Evolutionary conservation across 2,329 filamentous ascomycete genomes (phyloP).

Genomic region (Colletotrichum tropicale): DNA sequence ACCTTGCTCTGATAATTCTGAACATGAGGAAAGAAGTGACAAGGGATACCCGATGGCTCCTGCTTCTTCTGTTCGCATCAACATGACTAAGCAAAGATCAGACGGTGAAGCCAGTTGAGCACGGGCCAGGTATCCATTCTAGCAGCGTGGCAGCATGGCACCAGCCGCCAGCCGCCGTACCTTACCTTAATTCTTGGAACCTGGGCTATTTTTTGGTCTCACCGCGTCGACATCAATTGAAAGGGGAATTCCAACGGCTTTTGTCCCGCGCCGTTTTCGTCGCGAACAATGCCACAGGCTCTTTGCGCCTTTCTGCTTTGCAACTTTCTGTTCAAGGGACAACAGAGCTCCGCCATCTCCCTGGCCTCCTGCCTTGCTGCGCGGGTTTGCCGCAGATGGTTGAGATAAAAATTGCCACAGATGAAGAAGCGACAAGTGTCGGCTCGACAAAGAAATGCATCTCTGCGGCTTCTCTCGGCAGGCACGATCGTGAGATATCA

Average conservation of each 20-base stretch:
- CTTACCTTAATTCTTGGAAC: background rate
- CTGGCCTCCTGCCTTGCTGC: background rate
- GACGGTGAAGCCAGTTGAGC: background rate
- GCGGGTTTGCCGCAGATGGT: background rate
- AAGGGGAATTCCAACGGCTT: constrained; percentile 6
- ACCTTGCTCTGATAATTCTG: background rate
- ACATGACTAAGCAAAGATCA: background rate
- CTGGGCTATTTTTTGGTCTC: background rate
- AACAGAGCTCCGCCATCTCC: background rate
- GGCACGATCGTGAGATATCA: constrained; percentile 11
- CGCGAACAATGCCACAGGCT: constrained; percentile 3
- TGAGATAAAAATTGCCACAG: constrained; percentile 3
- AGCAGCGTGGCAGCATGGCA: background rate
- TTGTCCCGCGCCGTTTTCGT: background rate
- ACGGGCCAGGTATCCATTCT: background rate
- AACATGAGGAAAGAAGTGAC: background rate
- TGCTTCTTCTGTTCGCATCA: background rate
- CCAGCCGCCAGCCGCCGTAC: background rate
- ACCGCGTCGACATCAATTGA: background rate
- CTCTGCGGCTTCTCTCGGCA: background rate
- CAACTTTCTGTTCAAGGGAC: background rate
- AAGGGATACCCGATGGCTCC: background rate
- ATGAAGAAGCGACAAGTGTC: constrained; percentile 5
- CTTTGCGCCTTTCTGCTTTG: background rate
- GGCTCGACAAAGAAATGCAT: constrained; percentile 14